Conservation (phyloP, 768 basidiomycete genomes). For the Austroboletus festivus region DNA sequence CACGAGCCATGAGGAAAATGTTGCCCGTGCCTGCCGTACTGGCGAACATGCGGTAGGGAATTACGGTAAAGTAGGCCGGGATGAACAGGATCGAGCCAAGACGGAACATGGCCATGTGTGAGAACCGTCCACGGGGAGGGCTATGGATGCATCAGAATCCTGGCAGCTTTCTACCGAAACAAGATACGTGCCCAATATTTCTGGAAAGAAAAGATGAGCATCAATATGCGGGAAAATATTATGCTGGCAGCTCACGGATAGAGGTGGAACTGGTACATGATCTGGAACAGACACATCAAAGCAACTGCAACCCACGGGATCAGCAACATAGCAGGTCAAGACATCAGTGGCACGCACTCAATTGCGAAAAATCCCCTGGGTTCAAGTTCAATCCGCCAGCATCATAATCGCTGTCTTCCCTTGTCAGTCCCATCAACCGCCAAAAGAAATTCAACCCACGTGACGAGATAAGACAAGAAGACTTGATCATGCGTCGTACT, state of each 20-base stretch:
- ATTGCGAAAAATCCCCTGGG: constrained; percentile 88
- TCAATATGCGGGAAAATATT: neutral
- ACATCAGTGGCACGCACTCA: constrained; percentile 52
- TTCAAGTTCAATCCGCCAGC: constrained; percentile 89
- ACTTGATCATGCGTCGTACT: constrained; percentile 88
- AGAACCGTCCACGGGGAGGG: constrained; percentile 79
- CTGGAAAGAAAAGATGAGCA: constrained; percentile 29
- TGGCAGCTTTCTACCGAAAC: neutral
- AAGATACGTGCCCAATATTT: constrained; percentile 56
- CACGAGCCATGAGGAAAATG: constrained; percentile 77
- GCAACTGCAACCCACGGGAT: constrained; percentile 53
- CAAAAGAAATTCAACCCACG: constrained; percentile 14
- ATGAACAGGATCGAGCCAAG: constrained; percentile 84
- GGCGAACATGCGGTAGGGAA: constrained; percentile 70
- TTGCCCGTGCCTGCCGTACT: constrained; percentile 68
- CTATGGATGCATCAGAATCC: constrained; percentile 34
- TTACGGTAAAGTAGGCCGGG: constrained; percentile 82
- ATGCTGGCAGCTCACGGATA: constrained; percentile 64
- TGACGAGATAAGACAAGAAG: constrained; percentile 86
- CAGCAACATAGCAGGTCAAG: constrained; percentile 2
- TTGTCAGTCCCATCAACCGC: neutral
- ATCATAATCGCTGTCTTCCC: constrained; percentile 58
- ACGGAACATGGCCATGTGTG: constrained; percentile 87
- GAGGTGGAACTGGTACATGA: constrained; percentile 86
- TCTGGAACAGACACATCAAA: constrained; percentile 91